Evolutionary conservation across 164 flowering plant genomes (phyloP).

Genomic region (Chimonanthus salicifolius): DNA sequence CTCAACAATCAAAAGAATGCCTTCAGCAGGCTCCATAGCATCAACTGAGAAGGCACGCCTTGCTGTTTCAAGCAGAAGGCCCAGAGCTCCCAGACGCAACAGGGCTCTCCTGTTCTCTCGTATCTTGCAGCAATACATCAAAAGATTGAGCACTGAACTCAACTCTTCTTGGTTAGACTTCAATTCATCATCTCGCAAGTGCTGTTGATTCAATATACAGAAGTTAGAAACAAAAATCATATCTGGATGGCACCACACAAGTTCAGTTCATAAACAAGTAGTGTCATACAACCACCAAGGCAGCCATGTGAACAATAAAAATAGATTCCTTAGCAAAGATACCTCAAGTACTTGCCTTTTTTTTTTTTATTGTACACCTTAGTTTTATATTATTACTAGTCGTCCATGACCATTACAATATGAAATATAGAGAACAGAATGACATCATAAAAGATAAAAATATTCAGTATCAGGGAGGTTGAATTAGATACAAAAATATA

Average conservation of each 20-base stretch:
- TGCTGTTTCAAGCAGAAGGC: constrained; percentile 91
- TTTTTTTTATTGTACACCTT: neutral
- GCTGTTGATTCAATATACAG: constrained; percentile 34
- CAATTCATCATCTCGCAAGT: constrained; percentile 69
- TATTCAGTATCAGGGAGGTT: too few species aligned
- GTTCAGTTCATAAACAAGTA: too few species aligned
- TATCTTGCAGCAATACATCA: constrained; percentile 95
- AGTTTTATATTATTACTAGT: too few species aligned
- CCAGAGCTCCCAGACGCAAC: constrained; percentile 73
- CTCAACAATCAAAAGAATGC: constrained; percentile 94
- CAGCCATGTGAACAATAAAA: neutral
- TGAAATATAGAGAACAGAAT: too few species aligned
- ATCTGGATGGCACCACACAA: too few species aligned
- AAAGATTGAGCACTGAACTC: constrained; percentile 79
- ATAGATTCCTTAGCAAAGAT: neutral
- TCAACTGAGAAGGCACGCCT: constrained; percentile 95
- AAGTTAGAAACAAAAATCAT: neutral
- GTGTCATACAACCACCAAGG: neutral
- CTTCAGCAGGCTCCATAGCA: constrained; percentile 99
- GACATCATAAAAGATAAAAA: too few species aligned
- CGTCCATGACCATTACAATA: too few species aligned
- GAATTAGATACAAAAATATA: too few species aligned
- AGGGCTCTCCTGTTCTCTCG: constrained; percentile 85
- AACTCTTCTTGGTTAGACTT: constrained; percentile 91
- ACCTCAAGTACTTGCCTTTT: neutral